phyloP scores from a whole-genome alignment of 2,329 filamentous ascomycete species.

The Calonectria honghensis region DNA sequence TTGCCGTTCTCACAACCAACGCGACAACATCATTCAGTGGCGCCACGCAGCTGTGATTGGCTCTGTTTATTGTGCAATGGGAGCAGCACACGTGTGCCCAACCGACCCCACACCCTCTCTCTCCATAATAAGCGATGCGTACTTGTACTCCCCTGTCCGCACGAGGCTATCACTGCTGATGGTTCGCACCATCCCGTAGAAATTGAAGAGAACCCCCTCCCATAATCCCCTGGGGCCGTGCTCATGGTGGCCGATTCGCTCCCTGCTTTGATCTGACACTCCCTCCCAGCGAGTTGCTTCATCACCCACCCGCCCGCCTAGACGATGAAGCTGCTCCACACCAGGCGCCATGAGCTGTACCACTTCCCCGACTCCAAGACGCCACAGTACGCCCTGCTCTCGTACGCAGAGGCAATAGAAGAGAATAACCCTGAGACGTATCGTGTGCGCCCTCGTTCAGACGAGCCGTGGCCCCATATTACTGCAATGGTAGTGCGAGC shows the following conservation, averaged over 20 bases:
- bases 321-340: constrained; percentile 20
- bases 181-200: constrained; percentile 11
- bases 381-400: neutral
- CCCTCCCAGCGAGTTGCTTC: neutral
- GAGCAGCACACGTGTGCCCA: neutral
- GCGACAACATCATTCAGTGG: neutral
- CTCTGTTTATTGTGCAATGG: neutral
- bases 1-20: neutral
- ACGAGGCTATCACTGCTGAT: neutral
- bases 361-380: neutral
- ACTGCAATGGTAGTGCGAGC: neutral
- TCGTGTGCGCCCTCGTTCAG: neutral
- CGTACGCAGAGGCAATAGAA: neutral
- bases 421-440: neutral
- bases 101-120: neutral
- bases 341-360: neutral
- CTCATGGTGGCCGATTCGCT: neutral
- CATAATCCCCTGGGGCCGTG: neutral
- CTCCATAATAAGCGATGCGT: too few species aligned
- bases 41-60: neutral
- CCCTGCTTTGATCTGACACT: neutral
- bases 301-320: neutral
- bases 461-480: neutral
- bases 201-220: neutral
- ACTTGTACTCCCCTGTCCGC: too few species aligned